These are phyloP conservation scores for Marasmius fiardii DNA, from an alignment of 1,284 basidiomycete species.

Conservation along the genomic window DNA sequence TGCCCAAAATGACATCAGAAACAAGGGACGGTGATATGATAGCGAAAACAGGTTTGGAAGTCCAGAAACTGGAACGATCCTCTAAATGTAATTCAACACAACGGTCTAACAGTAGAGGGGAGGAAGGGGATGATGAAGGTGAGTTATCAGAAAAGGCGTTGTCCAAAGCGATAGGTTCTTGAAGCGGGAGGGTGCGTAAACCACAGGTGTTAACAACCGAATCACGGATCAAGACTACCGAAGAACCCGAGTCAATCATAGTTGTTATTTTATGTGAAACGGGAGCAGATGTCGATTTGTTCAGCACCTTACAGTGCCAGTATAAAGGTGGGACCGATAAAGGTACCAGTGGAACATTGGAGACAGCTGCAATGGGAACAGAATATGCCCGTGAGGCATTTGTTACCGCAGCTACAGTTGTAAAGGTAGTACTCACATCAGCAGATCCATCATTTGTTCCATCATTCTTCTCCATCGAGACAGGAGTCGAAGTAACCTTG, in stretches of 20 bases:
- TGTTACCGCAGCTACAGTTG: neutral
- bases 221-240: neutral
- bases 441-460: neutral
- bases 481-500: too few species aligned
- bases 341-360: too few species aligned
- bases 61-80: constrained; percentile 1
- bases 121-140: neutral
- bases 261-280: neutral
- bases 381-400: neutral
- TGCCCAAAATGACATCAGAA: constrained; percentile 22
- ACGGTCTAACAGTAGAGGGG: neutral
- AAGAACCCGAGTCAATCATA: neutral
- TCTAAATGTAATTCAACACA: neutral
- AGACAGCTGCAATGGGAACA: too few species aligned
- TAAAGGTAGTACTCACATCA: neutral
- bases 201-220: neutral
- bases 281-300: neutral
- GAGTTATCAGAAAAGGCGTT: neutral
- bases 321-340: neutral
- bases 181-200: neutral
- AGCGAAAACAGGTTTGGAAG: constrained; percentile 1
- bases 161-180: neutral
- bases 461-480: neutral
- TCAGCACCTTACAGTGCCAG: neutral
- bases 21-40: constrained; percentile 6